Evolutionary conservation across 2,329 filamentous ascomycete species (phyloP).

Genomic region (Cordyceps cicadae): DNA sequence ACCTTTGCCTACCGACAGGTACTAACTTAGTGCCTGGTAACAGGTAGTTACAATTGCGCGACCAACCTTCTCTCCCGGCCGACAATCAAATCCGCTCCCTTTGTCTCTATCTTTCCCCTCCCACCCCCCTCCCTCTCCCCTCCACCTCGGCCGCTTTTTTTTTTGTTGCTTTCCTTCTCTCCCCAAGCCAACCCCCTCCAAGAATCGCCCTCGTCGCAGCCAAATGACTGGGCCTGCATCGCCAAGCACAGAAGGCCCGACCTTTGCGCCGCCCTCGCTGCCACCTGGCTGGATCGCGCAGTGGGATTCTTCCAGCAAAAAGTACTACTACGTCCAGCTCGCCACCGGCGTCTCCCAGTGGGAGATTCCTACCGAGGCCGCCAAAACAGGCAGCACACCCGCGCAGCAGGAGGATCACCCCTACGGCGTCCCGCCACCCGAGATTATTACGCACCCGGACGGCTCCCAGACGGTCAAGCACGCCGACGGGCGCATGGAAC

Average conservation of each 20-base stretch:
- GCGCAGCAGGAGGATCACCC: slow-evolving; percentile 50
- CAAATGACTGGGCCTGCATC: slow-evolving; percentile 52
- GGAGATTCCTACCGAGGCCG: slow-evolving; percentile 61
- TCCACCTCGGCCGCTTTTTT: slow-evolving; percentile 9
- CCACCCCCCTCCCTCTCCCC: slow-evolving; percentile 6
- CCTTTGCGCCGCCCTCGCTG: slow-evolving; percentile 51
- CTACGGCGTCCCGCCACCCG: slow-evolving; percentile 48
- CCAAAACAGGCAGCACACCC: slow-evolving; percentile 53
- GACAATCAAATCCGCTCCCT: slow-evolving; percentile 16
- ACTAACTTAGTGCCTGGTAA: too few relatives aligned
- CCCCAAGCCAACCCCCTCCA: slow-evolving; percentile 4
- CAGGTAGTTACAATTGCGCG: slow-evolving; percentile 6
- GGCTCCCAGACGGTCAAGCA: slow-evolving; percentile 54
- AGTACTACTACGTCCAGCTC: slow-evolving; percentile 66
- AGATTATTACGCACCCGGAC: slow-evolving; percentile 55
- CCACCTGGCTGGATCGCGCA: slow-evolving; percentile 62
- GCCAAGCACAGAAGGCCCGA: slow-evolving; percentile 50
- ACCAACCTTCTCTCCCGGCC: slow-evolving; percentile 15
- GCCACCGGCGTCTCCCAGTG: slow-evolving; percentile 65
- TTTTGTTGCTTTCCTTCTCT: slow-evolving; percentile 6
- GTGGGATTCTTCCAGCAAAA: slow-evolving; percentile 56
- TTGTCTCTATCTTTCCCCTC: neutral
- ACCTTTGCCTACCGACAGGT: too few relatives aligned
- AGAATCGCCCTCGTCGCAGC: slow-evolving; percentile 13
- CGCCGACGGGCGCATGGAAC: slow-evolving; percentile 53